phyloP scores from a whole-genome alignment of 257 asterid genomes.

The Nicotiana tomentosiformis region DNA sequence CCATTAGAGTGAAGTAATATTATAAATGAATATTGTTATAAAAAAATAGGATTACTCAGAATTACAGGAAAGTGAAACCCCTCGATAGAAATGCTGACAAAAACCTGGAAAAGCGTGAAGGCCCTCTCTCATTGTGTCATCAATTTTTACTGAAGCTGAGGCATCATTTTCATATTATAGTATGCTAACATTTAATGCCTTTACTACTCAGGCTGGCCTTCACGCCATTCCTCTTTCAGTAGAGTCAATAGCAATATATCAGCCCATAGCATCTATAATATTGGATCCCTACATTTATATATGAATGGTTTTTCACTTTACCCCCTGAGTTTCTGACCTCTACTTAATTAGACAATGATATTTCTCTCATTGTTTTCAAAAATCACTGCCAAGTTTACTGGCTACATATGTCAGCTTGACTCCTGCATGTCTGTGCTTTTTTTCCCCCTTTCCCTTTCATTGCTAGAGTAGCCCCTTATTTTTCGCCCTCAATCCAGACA shows the following conservation, averaged over 20 bases:
- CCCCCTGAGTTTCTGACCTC: neutral
- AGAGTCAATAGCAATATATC: constrained; percentile 22
- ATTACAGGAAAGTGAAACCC: neutral
- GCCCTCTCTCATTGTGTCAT: constrained; percentile 33
- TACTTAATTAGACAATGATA: constrained; percentile 5
- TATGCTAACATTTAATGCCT: constrained; percentile 6
- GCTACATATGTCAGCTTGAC: neutral
- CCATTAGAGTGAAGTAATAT: no score
- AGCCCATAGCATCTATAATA: constrained; percentile 7
- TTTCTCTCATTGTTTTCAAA: neutral
- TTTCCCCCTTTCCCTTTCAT: neutral
- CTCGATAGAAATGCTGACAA: constrained; percentile 36
- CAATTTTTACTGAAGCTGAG: constrained; percentile 37
- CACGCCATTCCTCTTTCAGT: constrained; percentile 11
- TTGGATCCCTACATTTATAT: neutral
- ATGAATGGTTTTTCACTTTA: constrained; percentile 6
- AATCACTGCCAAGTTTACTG: neutral
- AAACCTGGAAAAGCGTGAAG: constrained; percentile 19
- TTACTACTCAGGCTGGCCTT: constrained; percentile 12
- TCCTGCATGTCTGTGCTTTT: neutral
- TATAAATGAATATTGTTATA: no score
- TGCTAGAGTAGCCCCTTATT: neutral
- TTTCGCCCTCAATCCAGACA: neutral
- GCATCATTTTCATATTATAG: constrained; percentile 24
- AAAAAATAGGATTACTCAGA: no score